Evolutionary conservation across 768 basidiomycete genomes (phyloP).

Genomic region (Panaeolus papilionaceus): DNA sequence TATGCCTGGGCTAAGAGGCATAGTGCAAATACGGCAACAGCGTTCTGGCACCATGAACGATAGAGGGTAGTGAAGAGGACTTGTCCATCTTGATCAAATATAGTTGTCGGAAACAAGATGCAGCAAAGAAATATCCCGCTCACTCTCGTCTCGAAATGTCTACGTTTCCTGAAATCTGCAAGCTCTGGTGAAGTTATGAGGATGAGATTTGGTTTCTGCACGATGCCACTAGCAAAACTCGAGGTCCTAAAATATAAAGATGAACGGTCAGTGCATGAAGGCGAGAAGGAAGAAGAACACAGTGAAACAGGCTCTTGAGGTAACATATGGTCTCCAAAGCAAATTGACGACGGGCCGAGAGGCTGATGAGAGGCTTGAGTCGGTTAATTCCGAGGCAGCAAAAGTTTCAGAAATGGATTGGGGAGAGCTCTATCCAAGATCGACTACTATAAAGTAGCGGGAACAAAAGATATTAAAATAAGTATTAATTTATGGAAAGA

Average conservation of each 20-base stretch:
- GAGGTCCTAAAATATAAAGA: conserved; percentile 67
- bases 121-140: conserved; percentile 27
- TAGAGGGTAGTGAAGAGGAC: conserved; percentile 93
- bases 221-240: conserved; percentile 98
- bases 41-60: conserved; percentile 98
- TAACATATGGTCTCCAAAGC: too few species aligned
- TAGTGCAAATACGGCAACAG: conserved; percentile 94
- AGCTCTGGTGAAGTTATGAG: conserved; percentile 96
- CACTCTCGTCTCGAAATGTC: conserved; percentile 92
- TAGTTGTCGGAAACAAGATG: conserved; percentile 2
- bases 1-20: conserved; percentile 98
- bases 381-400: too few species aligned
- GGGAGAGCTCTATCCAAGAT: too few species aligned
- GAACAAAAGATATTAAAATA: too few species aligned
- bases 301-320: too few species aligned
- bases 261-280: too few species aligned
- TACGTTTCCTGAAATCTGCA: conserved; percentile 92
- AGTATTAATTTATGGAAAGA: too few species aligned
- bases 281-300: too few species aligned
- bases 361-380: too few species aligned
- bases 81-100: conserved; percentile 87
- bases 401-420: too few species aligned
- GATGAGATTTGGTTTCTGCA: conserved; percentile 96
- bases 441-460: too few species aligned
- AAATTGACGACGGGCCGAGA: too few species aligned